A percentile compares a stretch with the other conserved stretches of the same genome.
Conservation (phyloP, 1,139 yeast species). For the Debaryomyces sp. region DNA sequence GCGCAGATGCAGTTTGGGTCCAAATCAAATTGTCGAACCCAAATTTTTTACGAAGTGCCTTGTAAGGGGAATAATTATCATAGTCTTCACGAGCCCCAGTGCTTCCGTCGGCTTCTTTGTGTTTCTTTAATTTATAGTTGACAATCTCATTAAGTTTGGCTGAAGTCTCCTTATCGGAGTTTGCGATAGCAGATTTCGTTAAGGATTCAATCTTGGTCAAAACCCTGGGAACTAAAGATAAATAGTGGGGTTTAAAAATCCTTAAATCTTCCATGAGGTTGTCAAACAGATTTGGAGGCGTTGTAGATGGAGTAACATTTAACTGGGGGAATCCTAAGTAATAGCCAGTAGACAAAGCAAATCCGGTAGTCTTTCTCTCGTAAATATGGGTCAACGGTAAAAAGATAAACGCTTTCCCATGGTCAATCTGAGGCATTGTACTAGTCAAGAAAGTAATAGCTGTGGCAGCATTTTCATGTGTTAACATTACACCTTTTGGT, state of each 20-base stretch:
- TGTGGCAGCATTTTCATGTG: constrained; percentile 55
- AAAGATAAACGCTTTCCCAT: constrained; percentile 35
- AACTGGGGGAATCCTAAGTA: constrained; percentile 45
- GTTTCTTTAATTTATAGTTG: constrained; percentile 33
- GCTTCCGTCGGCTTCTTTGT: constrained; percentile 30
- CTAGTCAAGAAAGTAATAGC: constrained; percentile 38
- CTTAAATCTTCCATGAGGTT: constrained; percentile 40
- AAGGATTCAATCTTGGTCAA: constrained; percentile 47
- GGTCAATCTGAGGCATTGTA: constrained; percentile 13
- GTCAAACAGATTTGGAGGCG: not conserved
- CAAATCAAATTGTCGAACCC: constrained; percentile 36
- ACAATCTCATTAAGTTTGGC: constrained; percentile 31
- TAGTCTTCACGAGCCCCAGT: constrained; percentile 28
- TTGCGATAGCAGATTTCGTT: constrained; percentile 43
- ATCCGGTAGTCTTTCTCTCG: constrained; percentile 42
- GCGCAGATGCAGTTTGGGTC: constrained; percentile 45
- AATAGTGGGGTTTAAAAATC: constrained; percentile 35
- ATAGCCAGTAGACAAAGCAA: constrained; percentile 28
- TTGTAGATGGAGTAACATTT: constrained; percentile 34
- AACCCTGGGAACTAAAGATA: constrained; percentile 44
- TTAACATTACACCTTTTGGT: constrained; percentile 74
- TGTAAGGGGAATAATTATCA: constrained; percentile 10
- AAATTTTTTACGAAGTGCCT: constrained; percentile 16
- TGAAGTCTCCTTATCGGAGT: constrained; percentile 43
- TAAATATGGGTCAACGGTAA: constrained; percentile 75